Percentiles rank a stretch among this genome's conserved stretches.
These are phyloP conservation scores for Plantago major DNA, from an alignment of 257 asterid species.

Conservation along the genomic window DNA sequence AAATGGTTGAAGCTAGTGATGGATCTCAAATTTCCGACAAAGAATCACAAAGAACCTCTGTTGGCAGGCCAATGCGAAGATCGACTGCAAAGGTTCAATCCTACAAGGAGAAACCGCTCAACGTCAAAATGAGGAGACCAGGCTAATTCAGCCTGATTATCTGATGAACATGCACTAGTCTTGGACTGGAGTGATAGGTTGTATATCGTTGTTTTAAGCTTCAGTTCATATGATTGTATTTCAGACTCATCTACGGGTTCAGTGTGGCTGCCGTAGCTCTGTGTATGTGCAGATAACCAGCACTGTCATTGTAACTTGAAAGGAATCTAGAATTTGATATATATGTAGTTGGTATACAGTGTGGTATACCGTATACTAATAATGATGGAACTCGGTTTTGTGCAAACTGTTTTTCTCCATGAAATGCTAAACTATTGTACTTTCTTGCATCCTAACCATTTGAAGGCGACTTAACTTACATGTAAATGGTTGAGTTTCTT, in stretches of 20 bases:
- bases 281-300: no score
- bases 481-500: no score
- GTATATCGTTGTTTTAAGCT: neutral
- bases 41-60: conserved; percentile 42
- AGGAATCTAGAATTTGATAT: no score
- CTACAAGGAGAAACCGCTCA: conserved; percentile 77
- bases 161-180: neutral
- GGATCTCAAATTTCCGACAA: conserved; percentile 20
- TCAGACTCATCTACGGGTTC: neutral
- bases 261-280: no score
- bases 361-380: no score
- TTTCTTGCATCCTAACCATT: no score
- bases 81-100: conserved; percentile 74
- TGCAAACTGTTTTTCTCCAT: no score
- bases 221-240: neutral
- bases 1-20: conserved; percentile 16
- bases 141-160: conserved; percentile 15
- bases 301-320: neutral
- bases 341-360: no score
- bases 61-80: conserved; percentile 59
- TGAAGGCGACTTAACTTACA: no score
- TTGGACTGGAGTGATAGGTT: neutral
- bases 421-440: no score
- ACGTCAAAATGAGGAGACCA: conserved; percentile 65
- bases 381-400: no score